Evolutionary conservation across 2,329 filamentous ascomycete genomes (phyloP).

Genomic region (Epichloe hybrida): DNA sequence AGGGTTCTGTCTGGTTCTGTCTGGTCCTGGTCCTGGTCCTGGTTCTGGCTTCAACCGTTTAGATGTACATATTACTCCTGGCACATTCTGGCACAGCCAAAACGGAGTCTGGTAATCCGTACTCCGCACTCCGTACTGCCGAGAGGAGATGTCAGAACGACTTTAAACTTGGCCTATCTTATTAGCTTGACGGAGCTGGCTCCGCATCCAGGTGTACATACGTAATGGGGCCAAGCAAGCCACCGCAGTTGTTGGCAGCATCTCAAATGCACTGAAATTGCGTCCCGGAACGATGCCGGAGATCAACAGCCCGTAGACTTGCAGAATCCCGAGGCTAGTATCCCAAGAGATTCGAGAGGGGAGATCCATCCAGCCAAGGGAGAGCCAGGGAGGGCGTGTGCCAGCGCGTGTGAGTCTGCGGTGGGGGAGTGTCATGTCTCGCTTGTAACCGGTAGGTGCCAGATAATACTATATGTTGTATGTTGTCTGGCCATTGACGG

Average conservation of each 20-base stretch:
- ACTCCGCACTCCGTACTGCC: conserved; percentile 6
- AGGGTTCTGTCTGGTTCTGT: not conserved
- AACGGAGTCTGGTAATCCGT: no score
- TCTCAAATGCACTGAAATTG: not conserved
- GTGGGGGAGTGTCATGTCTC: conserved; percentile 12
- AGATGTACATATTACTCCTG: conserved; percentile 6
- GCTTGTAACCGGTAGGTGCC: conserved; percentile 8
- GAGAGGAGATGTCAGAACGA: conserved; percentile 12
- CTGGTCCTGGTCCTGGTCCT: not conserved
- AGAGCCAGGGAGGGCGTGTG: conserved; percentile 3
- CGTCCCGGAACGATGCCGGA: not conserved
- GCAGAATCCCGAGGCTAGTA: not conserved
- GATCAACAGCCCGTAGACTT: no score
- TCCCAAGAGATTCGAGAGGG: conserved; percentile 4
- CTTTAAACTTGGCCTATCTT: not conserved
- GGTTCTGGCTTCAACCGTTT: not conserved
- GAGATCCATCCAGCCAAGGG: not conserved
- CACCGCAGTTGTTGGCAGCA: not conserved
- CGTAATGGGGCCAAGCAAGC: not conserved
- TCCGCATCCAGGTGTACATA: not conserved
- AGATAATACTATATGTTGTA: no score
- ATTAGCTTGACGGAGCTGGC: not conserved
- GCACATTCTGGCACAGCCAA: no score
- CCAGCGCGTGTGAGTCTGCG: conserved; percentile 1
- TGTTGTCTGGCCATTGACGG: not conserved